Evolutionary conservation across 2,329 filamentous ascomycete species (phyloP).

Genomic region (Hypomyces rosellus): DNA sequence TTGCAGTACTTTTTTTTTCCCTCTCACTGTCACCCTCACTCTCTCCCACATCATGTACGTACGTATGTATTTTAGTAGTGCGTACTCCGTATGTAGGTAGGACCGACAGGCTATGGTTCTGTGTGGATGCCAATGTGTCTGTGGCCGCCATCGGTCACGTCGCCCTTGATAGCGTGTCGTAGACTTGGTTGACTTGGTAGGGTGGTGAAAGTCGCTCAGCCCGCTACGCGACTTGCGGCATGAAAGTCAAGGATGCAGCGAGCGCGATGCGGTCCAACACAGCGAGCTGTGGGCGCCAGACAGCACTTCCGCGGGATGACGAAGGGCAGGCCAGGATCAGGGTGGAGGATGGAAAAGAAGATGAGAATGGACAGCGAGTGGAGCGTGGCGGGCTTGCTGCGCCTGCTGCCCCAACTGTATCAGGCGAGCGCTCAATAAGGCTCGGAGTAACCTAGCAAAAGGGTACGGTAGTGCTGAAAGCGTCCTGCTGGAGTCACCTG

Average conservation of each 20-base stretch:
- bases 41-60: too few species aligned
- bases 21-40: too few species aligned
- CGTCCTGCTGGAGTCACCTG: slow-evolving; percentile 9
- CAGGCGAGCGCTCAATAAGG: slow-evolving; percentile 2
- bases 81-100: neutral
- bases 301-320: slow-evolving; percentile 1
- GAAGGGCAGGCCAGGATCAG: neutral
- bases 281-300: too few species aligned
- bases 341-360: neutral
- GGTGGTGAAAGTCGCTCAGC: too few species aligned
- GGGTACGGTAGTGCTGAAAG: neutral
- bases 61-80: too few species aligned
- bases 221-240: too few species aligned
- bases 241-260: too few species aligned
- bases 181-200: too few species aligned
- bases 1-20: too few species aligned
- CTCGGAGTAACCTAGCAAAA: neutral
- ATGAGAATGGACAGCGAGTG: neutral
- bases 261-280: too few species aligned
- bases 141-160: neutral
- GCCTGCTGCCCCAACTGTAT: slow-evolving; percentile 1
- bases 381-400: neutral
- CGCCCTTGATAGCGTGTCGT: neutral
- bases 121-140: neutral
- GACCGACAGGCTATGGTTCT: neutral